Percentiles rank a stretch among this genome's conserved stretches.
These are phyloP conservation scores for Gossypium lobatum DNA, from an alignment of 441 rosid species.

Conservation along the genomic window DNA sequence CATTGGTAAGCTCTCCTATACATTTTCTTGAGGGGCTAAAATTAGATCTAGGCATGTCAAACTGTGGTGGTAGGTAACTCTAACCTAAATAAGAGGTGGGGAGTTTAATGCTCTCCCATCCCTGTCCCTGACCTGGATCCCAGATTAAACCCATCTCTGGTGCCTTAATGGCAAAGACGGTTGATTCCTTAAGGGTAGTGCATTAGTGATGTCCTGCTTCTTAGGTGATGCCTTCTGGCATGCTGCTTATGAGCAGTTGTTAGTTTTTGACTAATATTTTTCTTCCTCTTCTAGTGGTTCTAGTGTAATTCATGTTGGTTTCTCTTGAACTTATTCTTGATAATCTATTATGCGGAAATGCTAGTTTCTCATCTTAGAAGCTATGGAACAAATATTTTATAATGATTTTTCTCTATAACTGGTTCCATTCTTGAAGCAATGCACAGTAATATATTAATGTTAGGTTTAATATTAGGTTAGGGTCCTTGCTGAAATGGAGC, in stretches of 20 bases:
- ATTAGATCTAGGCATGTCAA: constrained; percentile 4
- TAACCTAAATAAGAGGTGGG: neutral
- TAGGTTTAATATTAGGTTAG: constrained; percentile 49
- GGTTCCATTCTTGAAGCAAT: constrained; percentile 8
- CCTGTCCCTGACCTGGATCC: neutral
- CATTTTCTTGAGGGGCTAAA: neutral
- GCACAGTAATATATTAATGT: constrained; percentile 16
- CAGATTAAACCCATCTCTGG: neutral
- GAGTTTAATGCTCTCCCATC: neutral
- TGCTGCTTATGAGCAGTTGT: neutral
- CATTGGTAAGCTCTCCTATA: constrained; percentile 55
- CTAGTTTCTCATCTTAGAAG: constrained; percentile 8
- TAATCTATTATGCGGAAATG: neutral
- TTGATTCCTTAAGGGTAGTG: neutral
- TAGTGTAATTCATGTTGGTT: neutral
- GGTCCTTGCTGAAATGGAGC: constrained; percentile 96
- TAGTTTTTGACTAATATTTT: neutral
- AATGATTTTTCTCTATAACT: neutral
- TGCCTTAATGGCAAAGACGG: neutral
- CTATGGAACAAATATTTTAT: neutral
- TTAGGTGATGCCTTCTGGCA: neutral
- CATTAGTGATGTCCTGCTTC: constrained; percentile 4
- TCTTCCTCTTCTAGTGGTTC: constrained; percentile 4
- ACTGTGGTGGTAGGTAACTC: neutral
- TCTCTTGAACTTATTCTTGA: neutral